Evolutionary conservation across 192 early-diverging fungal genomes (phyloP).

Genomic region (Umbelopsis sp.): DNA sequence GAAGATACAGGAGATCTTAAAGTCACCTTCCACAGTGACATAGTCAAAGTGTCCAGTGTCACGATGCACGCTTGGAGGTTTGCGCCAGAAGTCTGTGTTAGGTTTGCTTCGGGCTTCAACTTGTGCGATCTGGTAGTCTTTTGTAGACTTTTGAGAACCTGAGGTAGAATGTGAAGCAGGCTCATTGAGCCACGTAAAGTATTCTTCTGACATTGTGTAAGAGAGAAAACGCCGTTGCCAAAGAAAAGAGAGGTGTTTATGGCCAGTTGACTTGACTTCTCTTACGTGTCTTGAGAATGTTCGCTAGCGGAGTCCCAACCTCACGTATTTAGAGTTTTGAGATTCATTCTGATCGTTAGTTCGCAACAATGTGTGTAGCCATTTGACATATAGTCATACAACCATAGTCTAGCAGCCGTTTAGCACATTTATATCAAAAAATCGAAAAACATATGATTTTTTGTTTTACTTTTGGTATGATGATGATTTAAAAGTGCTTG

Average conservation of each 20-base stretch:
- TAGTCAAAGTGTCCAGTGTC: conserved; percentile 7
- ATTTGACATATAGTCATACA: too few relatives aligned
- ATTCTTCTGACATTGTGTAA: background rate
- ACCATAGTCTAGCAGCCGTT: too few relatives aligned
- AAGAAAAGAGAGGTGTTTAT: too few relatives aligned
- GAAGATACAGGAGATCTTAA: background rate
- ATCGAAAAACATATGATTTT: too few relatives aligned
- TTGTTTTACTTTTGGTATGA: too few relatives aligned
- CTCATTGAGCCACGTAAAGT: conserved; percentile 8
- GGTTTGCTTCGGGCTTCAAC: background rate
- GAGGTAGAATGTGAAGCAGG: background rate
- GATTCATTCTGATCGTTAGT: too few relatives aligned
- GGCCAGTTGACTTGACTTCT: too few relatives aligned
- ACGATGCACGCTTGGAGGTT: conserved; percentile 2
- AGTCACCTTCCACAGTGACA: background rate
- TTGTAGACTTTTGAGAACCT: background rate
- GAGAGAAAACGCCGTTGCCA: background rate
- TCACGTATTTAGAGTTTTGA: too few relatives aligned
- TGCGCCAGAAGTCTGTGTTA: conserved; percentile 8
- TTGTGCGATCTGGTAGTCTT: background rate
- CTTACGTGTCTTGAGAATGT: background rate
- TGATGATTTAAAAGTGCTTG: too few relatives aligned
- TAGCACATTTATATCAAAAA: too few relatives aligned
- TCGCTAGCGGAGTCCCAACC: background rate
- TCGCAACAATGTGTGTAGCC: too few relatives aligned